These are phyloP conservation scores for Hortaea werneckii DNA, from an alignment of 2,329 filamentous ascomycete genomes.

Conservation along the genomic window DNA sequence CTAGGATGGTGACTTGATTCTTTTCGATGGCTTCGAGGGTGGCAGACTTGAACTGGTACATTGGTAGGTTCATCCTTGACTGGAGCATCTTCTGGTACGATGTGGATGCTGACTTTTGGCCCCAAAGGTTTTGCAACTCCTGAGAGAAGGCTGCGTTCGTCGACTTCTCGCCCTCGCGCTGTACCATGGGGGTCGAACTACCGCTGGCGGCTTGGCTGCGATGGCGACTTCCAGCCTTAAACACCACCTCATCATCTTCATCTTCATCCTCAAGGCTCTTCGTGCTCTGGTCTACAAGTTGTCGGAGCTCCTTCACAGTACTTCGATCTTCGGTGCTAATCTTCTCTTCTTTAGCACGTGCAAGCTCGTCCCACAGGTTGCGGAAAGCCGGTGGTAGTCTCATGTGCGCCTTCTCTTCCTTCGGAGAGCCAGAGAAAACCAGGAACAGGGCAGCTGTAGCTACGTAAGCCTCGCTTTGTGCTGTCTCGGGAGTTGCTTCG, in stretches of 20 bases:
- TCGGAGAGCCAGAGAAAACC: constrained; percentile 64
- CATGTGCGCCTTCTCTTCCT: constrained; percentile 77
- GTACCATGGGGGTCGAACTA: constrained; percentile 20
- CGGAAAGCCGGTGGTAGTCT: constrained; percentile 72
- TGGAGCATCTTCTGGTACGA: constrained; percentile 70
- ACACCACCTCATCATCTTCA: constrained; percentile 48
- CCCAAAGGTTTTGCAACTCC: constrained; percentile 43
- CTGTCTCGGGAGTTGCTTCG: constrained; percentile 61
- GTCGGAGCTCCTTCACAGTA: constrained; percentile 56
- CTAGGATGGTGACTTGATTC: constrained; percentile 83
- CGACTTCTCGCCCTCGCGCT: constrained; percentile 7
- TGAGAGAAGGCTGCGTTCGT: constrained; percentile 20
- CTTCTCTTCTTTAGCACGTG: constrained; percentile 58
- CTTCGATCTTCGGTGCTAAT: constrained; percentile 61
- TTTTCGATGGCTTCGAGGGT: constrained; percentile 68
- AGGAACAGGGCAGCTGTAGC: constrained; percentile 75
- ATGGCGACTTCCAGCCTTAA: constrained; percentile 62
- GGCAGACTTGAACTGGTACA: constrained; percentile 73
- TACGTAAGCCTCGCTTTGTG: constrained; percentile 80
- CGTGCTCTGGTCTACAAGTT: constrained; percentile 46
- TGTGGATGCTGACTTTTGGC: constrained; percentile 37
- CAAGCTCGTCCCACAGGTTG: constrained; percentile 74
- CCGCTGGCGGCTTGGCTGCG: constrained; percentile 26
- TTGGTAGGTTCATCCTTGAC: constrained; percentile 71
- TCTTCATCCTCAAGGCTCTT: constrained; percentile 52